Base-by-base conservation (phyloP, 345 rosid genomes). In the Durio zibethinus region DNA sequence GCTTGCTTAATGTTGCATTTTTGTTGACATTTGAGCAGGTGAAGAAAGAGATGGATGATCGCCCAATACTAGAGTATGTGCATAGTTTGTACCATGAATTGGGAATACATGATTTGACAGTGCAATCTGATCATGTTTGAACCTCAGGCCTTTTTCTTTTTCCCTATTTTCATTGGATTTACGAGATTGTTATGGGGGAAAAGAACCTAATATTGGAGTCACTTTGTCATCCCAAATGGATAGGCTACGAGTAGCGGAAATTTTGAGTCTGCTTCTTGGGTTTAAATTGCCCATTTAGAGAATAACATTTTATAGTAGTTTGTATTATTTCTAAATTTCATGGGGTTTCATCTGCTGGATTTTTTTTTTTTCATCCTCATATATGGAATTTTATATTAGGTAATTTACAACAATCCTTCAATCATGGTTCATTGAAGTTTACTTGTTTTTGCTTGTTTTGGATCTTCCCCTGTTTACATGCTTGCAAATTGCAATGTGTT, bases 81-180 rank as follows among this genome's bases (percentile, higher is more conserved):
- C 96, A 90, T 73, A 86, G 86, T 84, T 76, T 93, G 75, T 93
- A 85, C 88, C 92, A 92, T 79, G 99, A 93, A 73, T 78, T 92
- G 83, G 98, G 98, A 62, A 85, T 91, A 68, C 94, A 86, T 81
- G 95, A 93, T 84, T 88, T 96, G 80, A 89, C 97, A 2, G 91
- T 93, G 77, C 94, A 93, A 84, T 88, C 89, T 15, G 91, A 89
- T 66, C 78, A 78, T 54, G 84, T 61, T 20, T 87, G 79, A 86
- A 50, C 71, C 40, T 38, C 21, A 11, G 8, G 23, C 31, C 11
- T 53, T 11, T 11, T 31, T 23, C 48, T 45, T 45, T 31, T 70
- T 42, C 10, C 6, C 8, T 59, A 7, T 29, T 69, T 27, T 12
- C 10, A 31, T 45, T 35, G 47, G 16, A 48, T 62, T 48, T 48